phyloP scores from a whole-genome alignment of 116 monocot genomes.

The Cymodocea nodosa region DNA sequence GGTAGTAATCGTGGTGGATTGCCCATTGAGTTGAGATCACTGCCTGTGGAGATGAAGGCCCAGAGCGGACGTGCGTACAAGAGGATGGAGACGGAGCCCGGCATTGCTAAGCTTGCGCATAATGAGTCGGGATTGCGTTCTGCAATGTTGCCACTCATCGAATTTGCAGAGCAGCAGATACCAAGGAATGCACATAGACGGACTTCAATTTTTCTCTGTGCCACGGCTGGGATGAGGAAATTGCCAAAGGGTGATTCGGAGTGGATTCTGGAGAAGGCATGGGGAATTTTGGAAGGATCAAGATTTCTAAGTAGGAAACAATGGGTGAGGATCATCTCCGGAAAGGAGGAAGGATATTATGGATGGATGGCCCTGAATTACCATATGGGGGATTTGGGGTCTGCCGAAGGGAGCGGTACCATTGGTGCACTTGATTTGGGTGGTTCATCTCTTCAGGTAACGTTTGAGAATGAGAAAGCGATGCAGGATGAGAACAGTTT shows the following conservation, averaged over 20 bases:
- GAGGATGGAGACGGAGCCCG: slow-evolving; percentile 92
- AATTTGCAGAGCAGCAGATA: slow-evolving; percentile 79
- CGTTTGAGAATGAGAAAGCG: slow-evolving; percentile 61
- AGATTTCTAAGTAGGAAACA: slow-evolving; percentile 55
- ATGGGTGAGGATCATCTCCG: slow-evolving; percentile 62
- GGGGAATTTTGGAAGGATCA: slow-evolving; percentile 66
- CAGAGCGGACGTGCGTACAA: slow-evolving; percentile 72
- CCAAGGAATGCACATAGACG: slow-evolving; percentile 50
- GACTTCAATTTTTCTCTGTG: slow-evolving; percentile 63
- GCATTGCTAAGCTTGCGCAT: slow-evolving; percentile 61
- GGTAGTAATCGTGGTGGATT: slow-evolving; percentile 10
- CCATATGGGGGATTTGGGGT: slow-evolving; percentile 49
- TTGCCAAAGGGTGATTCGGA: slow-evolving; percentile 64
- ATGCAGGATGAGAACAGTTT: slow-evolving; percentile 41
- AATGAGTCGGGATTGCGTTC: slow-evolving; percentile 61
- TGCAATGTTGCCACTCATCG: slow-evolving; percentile 67
- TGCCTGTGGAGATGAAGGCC: slow-evolving; percentile 40
- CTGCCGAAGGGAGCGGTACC: slow-evolving; percentile 29
- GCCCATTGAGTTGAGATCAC: slow-evolving; percentile 48
- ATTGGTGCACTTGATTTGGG: slow-evolving; percentile 88
- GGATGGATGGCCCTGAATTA: slow-evolving; percentile 97
- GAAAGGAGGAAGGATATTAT: slow-evolving; percentile 91
- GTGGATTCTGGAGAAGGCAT: slow-evolving; percentile 72
- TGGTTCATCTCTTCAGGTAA: slow-evolving; percentile 94
- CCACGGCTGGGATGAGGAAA: slow-evolving; percentile 89